Evolutionary conservation across 192 early-diverging fungal species (phyloP), one percentile per base, ranked within the genome.

Genomic region (Funneliformis geosporum): DNA sequence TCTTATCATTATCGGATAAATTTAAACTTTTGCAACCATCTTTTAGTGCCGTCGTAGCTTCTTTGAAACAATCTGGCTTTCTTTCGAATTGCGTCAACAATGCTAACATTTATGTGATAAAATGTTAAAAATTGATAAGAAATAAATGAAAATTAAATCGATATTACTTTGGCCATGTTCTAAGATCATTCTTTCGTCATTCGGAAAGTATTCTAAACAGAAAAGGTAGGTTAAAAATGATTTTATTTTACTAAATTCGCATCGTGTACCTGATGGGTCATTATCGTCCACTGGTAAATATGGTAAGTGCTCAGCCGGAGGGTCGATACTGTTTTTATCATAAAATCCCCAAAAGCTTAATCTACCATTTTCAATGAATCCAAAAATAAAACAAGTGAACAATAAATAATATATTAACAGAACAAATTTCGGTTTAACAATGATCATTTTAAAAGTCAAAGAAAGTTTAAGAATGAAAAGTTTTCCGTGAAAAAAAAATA

Each of bases 11-110:
- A 44, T 83, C 82, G 28, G 79, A 73, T n/a, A 81, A 50, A 46
- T 85, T 76, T 38, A 83, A 78, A 18, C 60, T 70, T 61, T 71
- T 85, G 66, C 85, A 85, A n/a, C 79, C 82, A 33, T 85, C 62
- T 43, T 59, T 78, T 64, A 85, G 60, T 5, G 67, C 50, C 4
- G 64, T 44, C 0, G 82, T 79, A 5, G 85, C 85, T 4, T 81
- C 60, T 73, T 82, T 85, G 66, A 85, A 85, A 65, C 85, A 85
- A 50, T 68, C 18, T 16, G 76, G 62, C 1, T 80, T 78, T 68
- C 71, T 81, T 67, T 85, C 82, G 40, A 81, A 85, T n/a, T 60
- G 10, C 11, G 21, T 5, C n/a, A 79, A 70, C 6, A 50, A 21
- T 42, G 12, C 77, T 79, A 50, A 5, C 5, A 12, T 18, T 12